Conservation (phyloP, 306 rosid genomes). For the Potentilla sterilis region DNA sequence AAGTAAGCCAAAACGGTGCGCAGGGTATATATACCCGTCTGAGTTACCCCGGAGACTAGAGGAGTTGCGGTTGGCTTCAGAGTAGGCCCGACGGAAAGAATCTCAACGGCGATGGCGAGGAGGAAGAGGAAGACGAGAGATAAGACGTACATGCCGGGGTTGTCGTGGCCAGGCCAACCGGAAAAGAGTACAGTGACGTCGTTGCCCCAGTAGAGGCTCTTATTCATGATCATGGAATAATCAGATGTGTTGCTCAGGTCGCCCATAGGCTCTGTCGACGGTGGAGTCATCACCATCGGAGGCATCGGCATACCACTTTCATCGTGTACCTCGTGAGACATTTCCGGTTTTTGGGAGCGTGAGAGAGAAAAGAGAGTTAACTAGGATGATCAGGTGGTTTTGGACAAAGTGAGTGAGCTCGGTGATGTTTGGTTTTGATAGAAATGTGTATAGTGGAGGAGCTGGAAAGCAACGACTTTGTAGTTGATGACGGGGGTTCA, state of each 20-base stretch:
- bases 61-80: slow-evolving; percentile 31
- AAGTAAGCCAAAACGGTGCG: slow-evolving; percentile 50
- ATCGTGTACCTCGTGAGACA: not conserved
- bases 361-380: not conserved
- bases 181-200: slow-evolving; percentile 49
- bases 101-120: slow-evolving; percentile 53
- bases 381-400: slow-evolving; percentile 1
- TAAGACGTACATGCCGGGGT: slow-evolving; percentile 57
- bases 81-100: slow-evolving; percentile 44
- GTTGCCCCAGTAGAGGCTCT: slow-evolving; percentile 59
- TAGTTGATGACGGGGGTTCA: not conserved
- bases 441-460: slow-evolving; percentile 8
- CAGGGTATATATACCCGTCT: slow-evolving; percentile 45
- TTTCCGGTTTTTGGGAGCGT: not conserved
- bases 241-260: slow-evolving; percentile 34
- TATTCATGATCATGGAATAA: slow-evolving; percentile 35
- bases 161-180: slow-evolving; percentile 59
- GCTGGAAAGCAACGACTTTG: slow-evolving; percentile 22
- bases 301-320: slow-evolving; percentile 19
- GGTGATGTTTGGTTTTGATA: not conserved
- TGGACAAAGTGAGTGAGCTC: not conserved
- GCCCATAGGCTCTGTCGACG: slow-evolving; percentile 14
- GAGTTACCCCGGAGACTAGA: slow-evolving; percentile 23
- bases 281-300: not conserved
- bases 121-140: slow-evolving; percentile 56